Base-by-base conservation (phyloP, 2,329 filamentous ascomycete species). In the Cordyceps fumosorosea region DNA sequence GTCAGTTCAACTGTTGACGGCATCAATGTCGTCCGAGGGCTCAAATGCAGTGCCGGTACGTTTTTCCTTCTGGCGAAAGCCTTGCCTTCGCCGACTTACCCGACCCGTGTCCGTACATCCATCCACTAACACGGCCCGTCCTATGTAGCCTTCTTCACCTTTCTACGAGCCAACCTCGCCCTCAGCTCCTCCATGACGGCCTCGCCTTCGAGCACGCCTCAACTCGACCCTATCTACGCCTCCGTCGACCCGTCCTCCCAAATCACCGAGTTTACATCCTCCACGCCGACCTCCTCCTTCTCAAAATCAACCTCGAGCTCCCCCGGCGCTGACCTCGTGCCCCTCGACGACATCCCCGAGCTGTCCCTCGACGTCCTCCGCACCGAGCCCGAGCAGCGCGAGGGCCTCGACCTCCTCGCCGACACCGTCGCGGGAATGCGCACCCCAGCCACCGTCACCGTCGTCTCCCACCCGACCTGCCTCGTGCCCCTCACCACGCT, bases 351-450 rank as follows among this genome's bases (percentile, higher is more conserved):
- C 68, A 78, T 89, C 62, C 86, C 87, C 6, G 81, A 86, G 10
- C 82, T 92, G 50, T 83, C 81, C 56, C 85, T 89, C 57, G 83
- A 85, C 67, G 73, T 82, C 24, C 76, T 87, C 50, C 78, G 79
- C 52, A 70, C 70, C 56, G 77, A 84, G 56, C 71, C 79, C 57
- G 88, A 92, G 72, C 86, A 88, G 70, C 76, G 86, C 65, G 81
- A 85, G 62, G 87, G 88, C 20, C 79, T 96, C 57, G 83, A 84
- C 65, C 83, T 96, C 22, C 81, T 96, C 45, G 88, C 91, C 64
- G 90, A 93, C 74, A 91, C 88, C 63, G 84, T 96, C 56, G 89
- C 90, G 42, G 89, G 96, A 75, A 91, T 95, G 78, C 86, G 89
- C 65, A 87, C 91, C 71, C 76, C 82, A 10, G 85, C 89, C 22